Base-by-base conservation (phyloP, 768 basidiomycete genomes). In the Coprinopsis strossmayeri region DNA sequence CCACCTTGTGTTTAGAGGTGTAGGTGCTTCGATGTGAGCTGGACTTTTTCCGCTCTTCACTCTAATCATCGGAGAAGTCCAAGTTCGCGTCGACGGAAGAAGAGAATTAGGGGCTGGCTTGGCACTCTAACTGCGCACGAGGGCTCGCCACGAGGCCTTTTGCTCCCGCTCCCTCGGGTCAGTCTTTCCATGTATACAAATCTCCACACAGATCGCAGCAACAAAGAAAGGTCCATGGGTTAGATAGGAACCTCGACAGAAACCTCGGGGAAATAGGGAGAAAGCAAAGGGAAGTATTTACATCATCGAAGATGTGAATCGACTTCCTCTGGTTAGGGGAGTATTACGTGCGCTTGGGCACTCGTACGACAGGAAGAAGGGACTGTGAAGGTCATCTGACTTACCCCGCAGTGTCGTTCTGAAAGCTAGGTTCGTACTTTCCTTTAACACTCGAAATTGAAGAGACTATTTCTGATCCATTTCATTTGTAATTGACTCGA, bases 121-220 rank as follows among this genome's bases (percentile, higher is more conserved):
- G 24, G 21, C 40, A 12, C 10, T 18, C n/a, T n/a, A n/a, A n/a
- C n/a, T n/a, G n/a, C n/a, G n/a, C n/a, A n/a, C n/a, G n/a, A n/a
- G n/a, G n/a, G 40, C 3, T 9, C 17, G 40, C 40, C 40, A 42
- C 40, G 40, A 42, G 40, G 40, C 40, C 21, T 42, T 24, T 24
- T 42, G 40, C 23, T 24, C 21, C 40, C 40, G 40, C 24, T 42
- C 21, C 24, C 5, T 26, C 24, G 40, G 40, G 40, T 26, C 21
- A 18, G 5, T 25, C 5, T 26, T 42, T 7, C 40, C 40, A 18
- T 17, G 21, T 7, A 12, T 38, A 18, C 7, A 9, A 9, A 12
- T 12, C 10, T 5, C 7, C 11, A 5, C 10, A 7, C 37, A 38
- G 18, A 18, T n/a, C n/a, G n/a, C n/a, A n/a, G n/a, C n/a, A n/a